These are phyloP conservation scores for Phytophthora ohioensis DNA, from an alignment of 352 stramenopile species.

Conservation along the genomic window DNA sequence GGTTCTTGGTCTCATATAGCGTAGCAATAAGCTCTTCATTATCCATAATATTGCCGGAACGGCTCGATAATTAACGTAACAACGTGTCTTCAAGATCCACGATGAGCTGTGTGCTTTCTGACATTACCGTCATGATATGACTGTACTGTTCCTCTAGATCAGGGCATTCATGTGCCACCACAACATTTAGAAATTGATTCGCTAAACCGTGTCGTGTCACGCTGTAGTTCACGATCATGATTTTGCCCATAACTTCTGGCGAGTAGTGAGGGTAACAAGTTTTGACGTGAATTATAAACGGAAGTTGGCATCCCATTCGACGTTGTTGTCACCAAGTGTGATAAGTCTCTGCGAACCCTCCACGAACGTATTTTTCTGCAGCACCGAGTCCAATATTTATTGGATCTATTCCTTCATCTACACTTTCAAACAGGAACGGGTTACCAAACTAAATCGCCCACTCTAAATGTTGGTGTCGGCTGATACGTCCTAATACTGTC, in stretches of 20 bases:
- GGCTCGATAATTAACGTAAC: constrained; percentile 90
- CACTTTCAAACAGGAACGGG: constrained; percentile 95
- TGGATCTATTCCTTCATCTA: constrained; percentile 95
- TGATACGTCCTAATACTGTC: too few species aligned
- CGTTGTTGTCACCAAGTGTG: constrained; percentile 94
- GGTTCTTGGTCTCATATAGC: constrained; percentile 95
- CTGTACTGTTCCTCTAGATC: constrained; percentile 95
- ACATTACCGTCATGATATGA: constrained; percentile 94
- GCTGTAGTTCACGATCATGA: constrained; percentile 97
- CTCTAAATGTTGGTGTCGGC: constrained; percentile 80
- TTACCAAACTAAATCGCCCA: constrained; percentile 96
- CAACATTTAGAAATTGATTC: constrained; percentile 95
- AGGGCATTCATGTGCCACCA: constrained; percentile 93
- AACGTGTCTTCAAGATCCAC: constrained; percentile 94
- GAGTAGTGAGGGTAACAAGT: constrained; percentile 94
- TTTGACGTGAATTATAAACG: constrained; percentile 96
- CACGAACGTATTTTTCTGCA: constrained; percentile 94
- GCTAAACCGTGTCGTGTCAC: constrained; percentile 93
- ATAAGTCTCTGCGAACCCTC: constrained; percentile 93
- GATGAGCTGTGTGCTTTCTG: constrained; percentile 93
- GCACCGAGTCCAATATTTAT: constrained; percentile 91
- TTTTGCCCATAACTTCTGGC: constrained; percentile 96
- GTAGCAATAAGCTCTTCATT: constrained; percentile 96
- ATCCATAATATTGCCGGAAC: constrained; percentile 94
- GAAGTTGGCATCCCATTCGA: constrained; percentile 95